These are phyloP conservation scores for Marasmius oreades DNA, from an alignment of 1,284 basidiomycete species.

Conservation along the genomic window DNA sequence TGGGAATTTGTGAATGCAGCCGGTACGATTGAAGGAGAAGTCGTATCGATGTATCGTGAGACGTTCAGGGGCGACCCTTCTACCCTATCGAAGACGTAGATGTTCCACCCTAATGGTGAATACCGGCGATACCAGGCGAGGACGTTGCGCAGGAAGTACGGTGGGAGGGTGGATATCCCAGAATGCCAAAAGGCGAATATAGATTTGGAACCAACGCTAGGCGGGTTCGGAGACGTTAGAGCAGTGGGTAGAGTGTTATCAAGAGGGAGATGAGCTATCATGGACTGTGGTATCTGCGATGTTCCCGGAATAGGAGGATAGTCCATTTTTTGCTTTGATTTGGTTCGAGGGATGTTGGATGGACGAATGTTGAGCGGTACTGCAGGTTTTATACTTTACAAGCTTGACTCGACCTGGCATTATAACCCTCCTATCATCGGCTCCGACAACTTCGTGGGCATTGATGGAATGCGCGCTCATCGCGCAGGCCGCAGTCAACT, in stretches of 20 bases:
- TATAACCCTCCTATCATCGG: too few relatives aligned
- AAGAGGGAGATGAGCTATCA: neutral
- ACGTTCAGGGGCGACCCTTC: neutral
- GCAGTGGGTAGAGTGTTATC: neutral
- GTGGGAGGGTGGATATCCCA: neutral
- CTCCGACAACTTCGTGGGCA: too few relatives aligned
- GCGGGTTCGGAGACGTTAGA: neutral
- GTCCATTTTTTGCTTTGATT: neutral
- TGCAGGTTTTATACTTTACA: too few relatives aligned
- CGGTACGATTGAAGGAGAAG: neutral
- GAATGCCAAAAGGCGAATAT: neutral
- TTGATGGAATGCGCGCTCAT: too few relatives aligned
- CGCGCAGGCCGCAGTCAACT: too few relatives aligned
- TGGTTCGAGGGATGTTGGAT: too few relatives aligned
- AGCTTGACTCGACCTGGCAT: too few relatives aligned
- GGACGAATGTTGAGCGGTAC: too few relatives aligned
- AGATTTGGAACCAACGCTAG: neutral
- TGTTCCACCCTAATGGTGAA: neutral
- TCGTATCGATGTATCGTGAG: neutral
- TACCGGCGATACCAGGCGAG: neutral
- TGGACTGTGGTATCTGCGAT: neutral
- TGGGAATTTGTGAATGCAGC: neutral
- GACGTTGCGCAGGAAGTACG: neutral
- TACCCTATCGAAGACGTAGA: neutral
- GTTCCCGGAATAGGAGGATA: neutral